Conservation (phyloP, 257 asterid genomes). For the Apocynum venetum region DNA sequence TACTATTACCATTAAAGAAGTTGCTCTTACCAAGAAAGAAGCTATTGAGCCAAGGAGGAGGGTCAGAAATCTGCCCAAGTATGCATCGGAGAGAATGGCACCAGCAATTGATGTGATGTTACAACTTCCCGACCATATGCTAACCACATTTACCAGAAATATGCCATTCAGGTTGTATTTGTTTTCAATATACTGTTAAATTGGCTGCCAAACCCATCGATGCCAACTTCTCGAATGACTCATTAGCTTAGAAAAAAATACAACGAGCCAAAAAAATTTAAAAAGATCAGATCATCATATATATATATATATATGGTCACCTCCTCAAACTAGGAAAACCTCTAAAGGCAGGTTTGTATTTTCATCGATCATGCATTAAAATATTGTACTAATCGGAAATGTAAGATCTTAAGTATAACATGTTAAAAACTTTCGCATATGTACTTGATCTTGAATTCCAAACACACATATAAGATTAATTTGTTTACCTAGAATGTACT, state of each 20-base stretch:
- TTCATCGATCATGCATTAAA: no score
- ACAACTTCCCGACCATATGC: conserved; percentile 60
- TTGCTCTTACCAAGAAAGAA: conserved; percentile 48
- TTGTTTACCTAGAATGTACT: conserved; percentile 63
- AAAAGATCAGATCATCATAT: not conserved
- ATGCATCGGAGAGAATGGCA: conserved; percentile 59
- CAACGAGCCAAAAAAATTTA: not conserved
- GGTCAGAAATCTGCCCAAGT: conserved; percentile 62
- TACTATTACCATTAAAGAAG: not conserved
- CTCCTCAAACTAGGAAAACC: no score
- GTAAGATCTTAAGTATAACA: no score
- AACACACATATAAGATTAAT: no score
- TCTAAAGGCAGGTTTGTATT: no score
- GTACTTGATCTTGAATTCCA: no score
- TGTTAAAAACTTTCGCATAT: no score
- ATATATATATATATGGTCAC: not conserved
- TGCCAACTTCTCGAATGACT: conserved; percentile 86
- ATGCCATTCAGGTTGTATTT: conserved; percentile 59
- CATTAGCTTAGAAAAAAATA: conserved; percentile 37
- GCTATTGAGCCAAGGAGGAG: conserved; percentile 58
- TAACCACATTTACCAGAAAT: conserved; percentile 56
- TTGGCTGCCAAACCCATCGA: conserved; percentile 70
- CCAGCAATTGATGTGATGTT: conserved; percentile 59
- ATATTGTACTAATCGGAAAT: no score
- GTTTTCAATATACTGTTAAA: conserved; percentile 58